Base-by-base conservation (phyloP, 2,329 filamentous ascomycete genomes). In the Exophiala aquamarina region DNA sequence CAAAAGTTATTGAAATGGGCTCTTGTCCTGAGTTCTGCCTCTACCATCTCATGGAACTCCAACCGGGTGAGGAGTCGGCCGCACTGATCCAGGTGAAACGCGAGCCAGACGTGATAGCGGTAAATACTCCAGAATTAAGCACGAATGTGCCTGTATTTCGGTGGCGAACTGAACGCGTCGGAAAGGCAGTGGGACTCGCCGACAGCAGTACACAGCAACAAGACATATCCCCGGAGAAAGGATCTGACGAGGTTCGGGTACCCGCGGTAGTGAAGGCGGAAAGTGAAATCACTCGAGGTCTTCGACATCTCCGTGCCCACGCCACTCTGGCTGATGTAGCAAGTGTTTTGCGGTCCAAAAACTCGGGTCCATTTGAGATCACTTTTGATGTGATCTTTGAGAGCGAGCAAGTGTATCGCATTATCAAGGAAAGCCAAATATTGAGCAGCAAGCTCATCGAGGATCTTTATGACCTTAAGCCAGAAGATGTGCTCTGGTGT, bases 301-400 rank as follows among this genome's bases (percentile, higher is more conserved):
- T 46, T 31, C 28, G 32, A 26, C 4, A 4, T 44, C 20, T 42
- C 44, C 18, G 42, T 26, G 23, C 6, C 11, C 23, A 26, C 6
- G 23, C 11, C 23, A 47, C 42, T 4, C 52, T 67, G 14, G 33
- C 48, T 2, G 67, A 72, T 21, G 39, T 76, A 2, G 68, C 71
- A 0, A 62, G 60, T 3, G 63, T 75, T 3, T 56, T 78, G 1
- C 67, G 75, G 0, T 75, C 72, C 11, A 79, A 79, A 55, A 78
- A 78, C 37, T 63, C 74, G 0, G 75, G 75, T 0, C 75, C 75
- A 0, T 79, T 67, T 49, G 74, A 79, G 50, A 65, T 78, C 21
- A 78, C 75, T 0, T 65, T 78, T 17, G 76, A 79, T 44, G 64
- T 75, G 28, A 71, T 79, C 35, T 79, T 79, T 56, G 59, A 60